Evolutionary conservation across 139 green algal species (phyloP), one percentile per base, ranked within the genome.

Genomic region (Coccomyxa sp.): DNA sequence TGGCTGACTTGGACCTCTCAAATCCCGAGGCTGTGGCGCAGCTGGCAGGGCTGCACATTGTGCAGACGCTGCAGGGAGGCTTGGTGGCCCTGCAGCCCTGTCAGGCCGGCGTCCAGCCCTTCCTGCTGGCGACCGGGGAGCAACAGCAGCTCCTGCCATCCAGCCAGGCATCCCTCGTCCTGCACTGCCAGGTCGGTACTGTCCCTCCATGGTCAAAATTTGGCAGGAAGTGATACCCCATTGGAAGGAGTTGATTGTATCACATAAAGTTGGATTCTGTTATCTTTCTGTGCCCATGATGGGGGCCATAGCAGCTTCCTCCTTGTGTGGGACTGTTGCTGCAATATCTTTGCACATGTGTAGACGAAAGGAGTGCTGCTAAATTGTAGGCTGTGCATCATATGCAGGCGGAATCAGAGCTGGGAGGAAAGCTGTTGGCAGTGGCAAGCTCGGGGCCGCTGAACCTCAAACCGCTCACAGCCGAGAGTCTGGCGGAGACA

Each of bases 51-150:
- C 81, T 94, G 66, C 77, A 28, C 30, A 60, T 81, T 63, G 60
- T 93, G 32, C 92, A 90, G 13, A 77, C 92, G 28, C 58, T 85
- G 67, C 81, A 92, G 79, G 87, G 89, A 13, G 75, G 31, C 59
- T 57, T 88, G 28, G 77, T 21, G 21, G 63, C 63, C 18, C 28
- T 79, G 23, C 74, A 25, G 28, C 15, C 30, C 67, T 30, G 28
- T 30, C 38, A 51, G 38, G 38, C 38, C 38, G 38, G 38, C 7
- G 38, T 51, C 3, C 38, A 51, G 38, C 38, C 76, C 81, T 25
- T 84, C 82, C 79, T 25, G 86, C 27, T 81, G 84, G 13, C 68
- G 45, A 30, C 13, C 17, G 18, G 74, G 30, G 78, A 79, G 75
- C 32, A 75, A 9, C 60, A 67, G 28, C 51, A 66, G 23, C 68